phyloP scores from a whole-genome alignment of 257 asterid species.

The Solanum ossicruentum region DNA sequence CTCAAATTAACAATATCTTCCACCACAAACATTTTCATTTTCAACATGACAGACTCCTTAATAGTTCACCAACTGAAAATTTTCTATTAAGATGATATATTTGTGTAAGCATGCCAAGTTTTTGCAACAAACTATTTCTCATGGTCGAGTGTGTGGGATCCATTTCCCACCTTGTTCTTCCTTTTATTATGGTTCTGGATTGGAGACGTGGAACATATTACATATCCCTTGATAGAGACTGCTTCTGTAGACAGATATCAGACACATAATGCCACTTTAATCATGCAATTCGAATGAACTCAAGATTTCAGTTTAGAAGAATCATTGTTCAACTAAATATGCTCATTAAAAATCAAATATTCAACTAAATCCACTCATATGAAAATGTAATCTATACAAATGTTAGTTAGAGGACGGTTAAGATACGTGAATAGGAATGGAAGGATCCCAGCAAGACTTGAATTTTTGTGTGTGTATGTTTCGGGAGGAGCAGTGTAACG shows the following conservation, averaged over 20 bases:
- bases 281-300: not conserved
- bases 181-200: not conserved
- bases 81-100: not conserved
- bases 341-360: too few species aligned
- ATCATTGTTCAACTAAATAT: not conserved
- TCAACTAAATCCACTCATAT: not conserved
- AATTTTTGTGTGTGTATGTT: not conserved
- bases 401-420: too few species aligned
- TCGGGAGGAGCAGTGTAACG: not conserved
- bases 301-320: not conserved
- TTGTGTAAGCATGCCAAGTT: not conserved
- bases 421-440: too few species aligned
- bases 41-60: not conserved
- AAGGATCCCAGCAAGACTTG: not conserved
- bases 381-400: not conserved
- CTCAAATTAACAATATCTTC: not conserved
- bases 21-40: not conserved
- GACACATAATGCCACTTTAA: not conserved
- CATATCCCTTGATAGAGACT: not conserved
- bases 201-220: not conserved
- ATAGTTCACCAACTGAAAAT: not conserved
- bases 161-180: not conserved
- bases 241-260: not conserved
- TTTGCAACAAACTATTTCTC: not conserved
- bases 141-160: not conserved